phyloP scores from a whole-genome alignment of 2,329 filamentous ascomycete species.

The Xylariaceae sp. region DNA sequence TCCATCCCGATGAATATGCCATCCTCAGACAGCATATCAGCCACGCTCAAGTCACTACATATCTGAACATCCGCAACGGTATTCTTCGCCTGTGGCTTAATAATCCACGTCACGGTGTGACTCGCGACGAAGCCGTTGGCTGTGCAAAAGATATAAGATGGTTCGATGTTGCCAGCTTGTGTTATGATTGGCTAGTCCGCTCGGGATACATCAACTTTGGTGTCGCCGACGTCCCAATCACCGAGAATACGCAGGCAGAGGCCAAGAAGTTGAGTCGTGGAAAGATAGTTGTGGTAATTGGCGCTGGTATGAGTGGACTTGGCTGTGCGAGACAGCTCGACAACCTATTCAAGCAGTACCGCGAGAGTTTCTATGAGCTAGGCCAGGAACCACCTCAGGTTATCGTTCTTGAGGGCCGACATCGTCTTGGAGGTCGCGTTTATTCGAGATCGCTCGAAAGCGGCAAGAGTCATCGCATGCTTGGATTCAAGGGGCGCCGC shows the following conservation, averaged over 20 bases:
- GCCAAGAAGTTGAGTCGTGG: constrained; percentile 45
- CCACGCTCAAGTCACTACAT: constrained; percentile 84
- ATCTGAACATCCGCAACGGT: constrained; percentile 92
- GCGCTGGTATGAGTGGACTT: constrained; percentile 89
- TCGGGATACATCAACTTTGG: constrained; percentile 96
- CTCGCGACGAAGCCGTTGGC: constrained; percentile 78
- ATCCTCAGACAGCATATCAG: constrained; percentile 78
- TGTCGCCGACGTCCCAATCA: constrained; percentile 66
- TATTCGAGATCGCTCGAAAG: constrained; percentile 71
- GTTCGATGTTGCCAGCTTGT: constrained; percentile 82
- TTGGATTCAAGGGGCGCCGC: constrained; percentile 50
- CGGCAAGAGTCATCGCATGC: constrained; percentile 49
- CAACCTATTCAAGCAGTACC: constrained; percentile 75
- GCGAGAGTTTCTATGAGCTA: constrained; percentile 57
- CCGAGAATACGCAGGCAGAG: constrained; percentile 37
- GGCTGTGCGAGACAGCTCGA: constrained; percentile 90
- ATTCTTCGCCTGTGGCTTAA: constrained; percentile 86
- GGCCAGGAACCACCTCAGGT: constrained; percentile 68
- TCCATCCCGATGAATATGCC: constrained; percentile 79
- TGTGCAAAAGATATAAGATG: constrained; percentile 83
- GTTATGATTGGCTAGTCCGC: constrained; percentile 86
- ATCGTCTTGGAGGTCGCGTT: constrained; percentile 83
- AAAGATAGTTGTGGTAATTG: constrained; percentile 79
- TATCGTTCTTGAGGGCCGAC: constrained; percentile 78
- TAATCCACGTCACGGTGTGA: constrained; percentile 78